phyloP scores from a whole-genome alignment of 768 basidiomycete species.

The Kwoniella sp. region DNA sequence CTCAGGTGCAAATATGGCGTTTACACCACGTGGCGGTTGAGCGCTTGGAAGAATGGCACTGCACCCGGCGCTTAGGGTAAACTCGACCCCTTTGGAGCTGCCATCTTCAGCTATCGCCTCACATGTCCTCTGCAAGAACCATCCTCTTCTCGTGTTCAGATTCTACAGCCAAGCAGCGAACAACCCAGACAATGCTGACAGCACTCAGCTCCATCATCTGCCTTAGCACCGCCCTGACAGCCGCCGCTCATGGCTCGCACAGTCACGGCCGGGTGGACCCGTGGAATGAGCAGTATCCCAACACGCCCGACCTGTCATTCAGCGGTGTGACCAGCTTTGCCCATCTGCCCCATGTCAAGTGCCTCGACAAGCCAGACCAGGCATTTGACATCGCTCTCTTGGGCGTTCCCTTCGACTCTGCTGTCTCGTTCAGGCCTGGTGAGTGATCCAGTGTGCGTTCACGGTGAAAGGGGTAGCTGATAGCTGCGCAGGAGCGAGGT shows the following conservation, averaged over 20 bases:
- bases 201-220: background rate
- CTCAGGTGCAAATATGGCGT: too few relatives aligned
- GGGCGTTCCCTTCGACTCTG: slow-evolving; percentile 51
- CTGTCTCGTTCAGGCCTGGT: slow-evolving; percentile 42
- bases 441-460: background rate
- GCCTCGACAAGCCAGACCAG: slow-evolving; percentile 59
- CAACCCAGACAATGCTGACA: too few relatives aligned
- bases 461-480: background rate
- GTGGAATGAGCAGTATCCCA: slow-evolving; percentile 22
- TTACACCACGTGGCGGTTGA: too few relatives aligned
- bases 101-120: too few relatives aligned
- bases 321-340: slow-evolving; percentile 79
- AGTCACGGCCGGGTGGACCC: slow-evolving; percentile 16
- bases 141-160: too few relatives aligned
- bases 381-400: slow-evolving; percentile 72
- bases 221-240: background rate
- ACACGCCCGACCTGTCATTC: slow-evolving; percentile 62
- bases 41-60: too few relatives aligned
- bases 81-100: too few relatives aligned
- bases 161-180: too few relatives aligned
- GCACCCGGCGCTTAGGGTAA: too few relatives aligned
- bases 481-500: slow-evolving; percentile 24
- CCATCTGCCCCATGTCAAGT: slow-evolving; percentile 68
- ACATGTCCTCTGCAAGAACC: too few relatives aligned
- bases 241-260: slow-evolving; percentile 4